phyloP scores from a whole-genome alignment of 768 basidiomycete genomes.

The Kwoniella sp. region DNA sequence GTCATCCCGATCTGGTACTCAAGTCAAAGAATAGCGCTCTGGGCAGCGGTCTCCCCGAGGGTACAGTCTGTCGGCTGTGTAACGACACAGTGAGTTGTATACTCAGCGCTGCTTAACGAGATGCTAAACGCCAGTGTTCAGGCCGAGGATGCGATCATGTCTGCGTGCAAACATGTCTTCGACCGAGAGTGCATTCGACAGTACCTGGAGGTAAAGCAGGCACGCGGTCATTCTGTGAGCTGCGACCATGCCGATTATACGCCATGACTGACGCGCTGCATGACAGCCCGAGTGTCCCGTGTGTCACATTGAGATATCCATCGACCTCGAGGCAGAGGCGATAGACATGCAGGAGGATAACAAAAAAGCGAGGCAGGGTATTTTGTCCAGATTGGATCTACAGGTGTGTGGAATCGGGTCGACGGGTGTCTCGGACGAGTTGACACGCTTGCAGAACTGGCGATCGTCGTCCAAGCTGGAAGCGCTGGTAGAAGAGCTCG shows the following conservation, averaged over 20 bases:
- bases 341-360: slow-evolving; percentile 69
- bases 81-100: slow-evolving; percentile 65
- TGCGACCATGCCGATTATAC: too few relatives aligned
- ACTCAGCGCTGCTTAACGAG: slow-evolving; percentile 2
- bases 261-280: too few relatives aligned
- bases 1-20: slow-evolving; percentile 80
- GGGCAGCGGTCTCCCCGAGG: slow-evolving; percentile 60
- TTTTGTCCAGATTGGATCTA: slow-evolving; percentile 82
- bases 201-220: slow-evolving; percentile 70
- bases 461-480: slow-evolving; percentile 97
- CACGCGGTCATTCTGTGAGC: slow-evolving; percentile 55
- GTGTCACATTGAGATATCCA: slow-evolving; percentile 84
- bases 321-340: slow-evolving; percentile 91
- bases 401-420: slow-evolving; percentile 50
- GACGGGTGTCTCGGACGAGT: background rate
- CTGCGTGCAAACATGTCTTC: slow-evolving; percentile 89
- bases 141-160: slow-evolving; percentile 90
- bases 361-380: slow-evolving; percentile 70
- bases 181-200: slow-evolving; percentile 94
- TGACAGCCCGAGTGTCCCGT: slow-evolving; percentile 86
- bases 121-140: slow-evolving; percentile 9
- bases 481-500: slow-evolving; percentile 88
- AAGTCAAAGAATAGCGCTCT: slow-evolving; percentile 68
- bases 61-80: slow-evolving; percentile 88
- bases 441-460: slow-evolving; percentile 57